A percentile compares a stretch with the other conserved stretches of the same genome.
Evolutionary conservation across 495 filamentous ascomycete species (phyloP).

Genomic region (Lasiosphaeria ovina): DNA sequence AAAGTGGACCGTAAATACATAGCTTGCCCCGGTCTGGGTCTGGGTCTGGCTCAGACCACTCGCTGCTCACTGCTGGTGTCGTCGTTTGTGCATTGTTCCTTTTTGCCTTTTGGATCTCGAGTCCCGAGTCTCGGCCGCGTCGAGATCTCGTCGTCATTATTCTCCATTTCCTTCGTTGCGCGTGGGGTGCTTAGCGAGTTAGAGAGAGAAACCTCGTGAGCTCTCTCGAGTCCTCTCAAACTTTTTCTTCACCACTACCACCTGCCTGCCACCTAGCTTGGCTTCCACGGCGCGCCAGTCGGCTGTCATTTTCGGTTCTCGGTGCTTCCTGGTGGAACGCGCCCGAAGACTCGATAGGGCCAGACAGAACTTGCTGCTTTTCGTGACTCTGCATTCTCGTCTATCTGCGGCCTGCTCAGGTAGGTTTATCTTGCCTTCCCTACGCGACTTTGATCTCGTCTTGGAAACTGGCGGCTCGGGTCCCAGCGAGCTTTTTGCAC

Average conservation of each 20-base stretch:
- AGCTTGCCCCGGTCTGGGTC: conserved; percentile 12
- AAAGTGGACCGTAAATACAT: conserved; percentile 6
- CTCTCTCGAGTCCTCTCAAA: background rate
- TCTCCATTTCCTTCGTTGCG: background rate
- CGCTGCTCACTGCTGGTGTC: background rate
- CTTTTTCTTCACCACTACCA: background rate
- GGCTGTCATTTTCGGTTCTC: background rate
- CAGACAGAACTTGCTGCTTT: conserved; percentile 2
- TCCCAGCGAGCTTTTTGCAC: background rate
- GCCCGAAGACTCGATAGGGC: background rate
- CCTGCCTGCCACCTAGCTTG: background rate
- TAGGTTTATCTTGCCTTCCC: no score
- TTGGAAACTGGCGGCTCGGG: background rate
- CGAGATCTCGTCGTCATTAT: background rate
- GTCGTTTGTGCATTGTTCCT: background rate
- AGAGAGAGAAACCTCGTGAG: no score
- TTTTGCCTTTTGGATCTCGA: conserved; percentile 3
- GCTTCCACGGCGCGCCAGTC: background rate
- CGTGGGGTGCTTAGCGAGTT: background rate
- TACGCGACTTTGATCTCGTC: background rate
- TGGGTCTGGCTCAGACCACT: conserved; percentile 18
- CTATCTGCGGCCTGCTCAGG: background rate
- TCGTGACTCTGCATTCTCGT: background rate
- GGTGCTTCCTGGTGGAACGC: conserved; percentile 3
- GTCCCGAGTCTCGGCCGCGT: background rate